Evolutionary conservation across 2,329 filamentous ascomycete genomes (phyloP), one percentile per base, ranked within the genome.

Genomic region (Cladophialophora immunda): DNA sequence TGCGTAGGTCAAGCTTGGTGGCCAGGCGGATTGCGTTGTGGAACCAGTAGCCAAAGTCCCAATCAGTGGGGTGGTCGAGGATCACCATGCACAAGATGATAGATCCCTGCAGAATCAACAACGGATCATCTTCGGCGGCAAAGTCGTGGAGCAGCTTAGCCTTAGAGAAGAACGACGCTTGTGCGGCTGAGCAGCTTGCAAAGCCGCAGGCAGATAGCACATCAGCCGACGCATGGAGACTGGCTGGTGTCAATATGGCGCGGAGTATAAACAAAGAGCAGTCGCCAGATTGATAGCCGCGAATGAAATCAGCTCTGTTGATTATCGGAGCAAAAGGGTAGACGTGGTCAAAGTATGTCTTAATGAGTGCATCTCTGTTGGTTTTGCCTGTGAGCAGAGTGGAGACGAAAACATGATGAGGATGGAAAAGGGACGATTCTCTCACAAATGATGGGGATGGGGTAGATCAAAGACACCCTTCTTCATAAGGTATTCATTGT

Each of bases 381-480:
- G 36, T 63, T 63, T 62, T 59, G 29, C 38, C 34, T 58, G 62
- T 72, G n/a, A 70, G 65, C 67, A 67, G 56, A 68, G 58, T 65
- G 59, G 65, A 64, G 27, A 50, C 25, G 60, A 36, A 64, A 41
- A 66, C 60, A 50, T 29, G 27, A 66, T 58, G 36, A 41, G 36
- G 50, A 55, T 57, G 19, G 61, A 50, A 22, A 34, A 69, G 58
- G 25, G 55, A 70, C 52, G 64, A 62, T 68, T 62, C n/a, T 68
- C 68, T 70, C 52, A 72, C 71, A 71, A 69, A 61, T 71, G 30
- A 25, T 36, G 58, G 25, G 68, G 65, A 69, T 63, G 68, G 60
- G 71, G 71, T 64, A 72, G 64, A 70, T 71, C 70, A 67, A 71
- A 72, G 66, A 71, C 71, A 69, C 71, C 71, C 70, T 72, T 72